These are phyloP conservation scores for Saturnispora sanitii DNA, from an alignment of 805 yeast species.

Conservation along the genomic window DNA sequence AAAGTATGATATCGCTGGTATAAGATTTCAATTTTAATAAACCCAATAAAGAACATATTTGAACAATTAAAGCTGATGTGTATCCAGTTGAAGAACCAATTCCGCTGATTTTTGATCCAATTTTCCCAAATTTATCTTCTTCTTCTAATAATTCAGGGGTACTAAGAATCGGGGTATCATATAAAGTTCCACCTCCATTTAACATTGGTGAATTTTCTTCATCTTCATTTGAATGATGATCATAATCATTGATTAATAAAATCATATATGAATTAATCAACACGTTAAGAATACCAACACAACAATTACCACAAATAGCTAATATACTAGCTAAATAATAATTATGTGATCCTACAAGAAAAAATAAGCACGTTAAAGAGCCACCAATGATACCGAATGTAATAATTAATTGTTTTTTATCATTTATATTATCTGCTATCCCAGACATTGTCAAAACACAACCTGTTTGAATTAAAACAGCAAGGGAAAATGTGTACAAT, in stretches of 20 bases:
- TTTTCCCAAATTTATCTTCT: slow-evolving; percentile 23
- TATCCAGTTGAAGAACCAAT: slow-evolving; percentile 66
- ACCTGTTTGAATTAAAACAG: slow-evolving; percentile 65
- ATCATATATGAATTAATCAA: slow-evolving; percentile 73
- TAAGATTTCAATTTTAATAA: slow-evolving; percentile 14
- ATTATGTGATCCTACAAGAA: slow-evolving; percentile 29
- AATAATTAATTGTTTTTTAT: slow-evolving; percentile 47
- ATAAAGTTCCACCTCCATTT: not conserved
- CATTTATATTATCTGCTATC: slow-evolving; percentile 53
- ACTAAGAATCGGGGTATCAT: too few species aligned
- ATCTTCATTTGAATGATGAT: slow-evolving; percentile 18
- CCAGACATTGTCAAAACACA: slow-evolving; percentile 68
- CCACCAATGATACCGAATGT: slow-evolving; percentile 53
- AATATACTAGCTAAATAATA: slow-evolving; percentile 43
- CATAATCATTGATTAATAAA: slow-evolving; percentile 40
- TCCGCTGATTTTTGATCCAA: slow-evolving; percentile 50
- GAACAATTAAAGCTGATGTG: slow-evolving; percentile 58
- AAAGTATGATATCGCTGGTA: slow-evolving; percentile 22
- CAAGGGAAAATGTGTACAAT: slow-evolving; percentile 57
- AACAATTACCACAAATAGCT: slow-evolving; percentile 54
- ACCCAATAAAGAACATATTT: slow-evolving; percentile 45
- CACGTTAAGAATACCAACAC: slow-evolving; percentile 71
- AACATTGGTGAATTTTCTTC: not conserved
- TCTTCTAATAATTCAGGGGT: not conserved
- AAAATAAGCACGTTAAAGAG: slow-evolving; percentile 38